A percentile compares a stretch with the other conserved stretches of the same genome.
These are phyloP conservation scores for Penicillium pulvis DNA, from an alignment of 495 filamentous ascomycete species.

Conservation along the genomic window DNA sequence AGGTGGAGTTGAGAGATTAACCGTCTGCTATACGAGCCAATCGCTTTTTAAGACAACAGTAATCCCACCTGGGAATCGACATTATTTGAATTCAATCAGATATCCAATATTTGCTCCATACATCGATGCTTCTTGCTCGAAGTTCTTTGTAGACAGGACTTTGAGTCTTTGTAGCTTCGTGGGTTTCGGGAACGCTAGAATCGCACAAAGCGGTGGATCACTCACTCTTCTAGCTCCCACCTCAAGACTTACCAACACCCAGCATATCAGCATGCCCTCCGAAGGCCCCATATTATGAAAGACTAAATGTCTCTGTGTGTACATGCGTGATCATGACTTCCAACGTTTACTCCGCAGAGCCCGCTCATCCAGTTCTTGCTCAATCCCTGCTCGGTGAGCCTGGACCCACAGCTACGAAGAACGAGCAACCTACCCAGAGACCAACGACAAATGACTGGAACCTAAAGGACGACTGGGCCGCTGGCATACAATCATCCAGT, in stretches of 20 bases:
- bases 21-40: too few relatives aligned
- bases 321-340: constrained; percentile 1
- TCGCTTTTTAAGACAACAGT: too few relatives aligned
- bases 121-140: too few relatives aligned
- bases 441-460: constrained; percentile 29
- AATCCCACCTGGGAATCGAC: too few relatives aligned
- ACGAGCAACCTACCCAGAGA: neutral
- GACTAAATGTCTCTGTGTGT: constrained; percentile 4
- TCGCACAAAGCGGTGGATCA: constrained; percentile 17
- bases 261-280: neutral
- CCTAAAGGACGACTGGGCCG: constrained; percentile 32
- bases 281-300: neutral
- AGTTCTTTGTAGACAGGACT: too few relatives aligned
- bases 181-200: constrained; percentile 4
- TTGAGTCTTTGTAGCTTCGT: neutral
- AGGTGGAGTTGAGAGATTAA: too few relatives aligned
- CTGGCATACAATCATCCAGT: constrained; percentile 22
- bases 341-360: constrained; percentile 32
- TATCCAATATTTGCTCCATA: too few relatives aligned
- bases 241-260: neutral
- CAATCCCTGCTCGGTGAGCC: constrained; percentile 29
- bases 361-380: constrained; percentile 41
- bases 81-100: too few relatives aligned
- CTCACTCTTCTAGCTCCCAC: constrained; percentile 5
- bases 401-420: neutral